A percentile compares a stretch with the other conserved stretches of the same genome.
phyloP scores from a whole-genome alignment of 768 basidiomycete species.

The Lactifluus piperatus region DNA sequence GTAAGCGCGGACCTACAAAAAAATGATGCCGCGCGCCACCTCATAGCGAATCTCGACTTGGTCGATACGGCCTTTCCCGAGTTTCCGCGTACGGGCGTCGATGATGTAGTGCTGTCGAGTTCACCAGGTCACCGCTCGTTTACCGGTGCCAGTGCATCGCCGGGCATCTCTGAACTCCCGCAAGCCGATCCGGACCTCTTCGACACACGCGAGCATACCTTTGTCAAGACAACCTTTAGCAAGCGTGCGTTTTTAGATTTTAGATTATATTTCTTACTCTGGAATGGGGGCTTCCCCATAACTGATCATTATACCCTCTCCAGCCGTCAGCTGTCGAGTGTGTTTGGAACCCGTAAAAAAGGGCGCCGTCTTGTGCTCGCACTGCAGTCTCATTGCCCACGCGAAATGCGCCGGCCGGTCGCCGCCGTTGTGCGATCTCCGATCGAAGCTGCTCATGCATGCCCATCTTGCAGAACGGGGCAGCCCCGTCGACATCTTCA shows the following conservation, averaged over 20 bases:
- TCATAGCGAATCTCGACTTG: constrained; percentile 34
- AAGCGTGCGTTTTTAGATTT: constrained; percentile 79
- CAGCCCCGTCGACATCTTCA: constrained; percentile 46
- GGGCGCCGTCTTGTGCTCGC: constrained; percentile 78
- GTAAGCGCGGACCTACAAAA: constrained; percentile 82
- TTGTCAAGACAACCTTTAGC: constrained; percentile 88
- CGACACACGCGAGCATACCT: constrained; percentile 64
- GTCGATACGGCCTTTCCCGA: constrained; percentile 31
- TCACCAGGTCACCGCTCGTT: constrained; percentile 16
- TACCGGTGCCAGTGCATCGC: not conserved
- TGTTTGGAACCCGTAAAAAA: constrained; percentile 77
- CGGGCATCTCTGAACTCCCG: constrained; percentile 19
- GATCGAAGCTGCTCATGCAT: constrained; percentile 68
- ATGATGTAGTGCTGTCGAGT: constrained; percentile 15
- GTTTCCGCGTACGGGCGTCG: constrained; percentile 4
- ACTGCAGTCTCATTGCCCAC: constrained; percentile 86
- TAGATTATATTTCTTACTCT: not conserved
- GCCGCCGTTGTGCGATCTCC: constrained; percentile 73
- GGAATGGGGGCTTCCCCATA: too few relatives aligned
- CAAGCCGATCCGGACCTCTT: constrained; percentile 31
- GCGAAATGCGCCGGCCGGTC: constrained; percentile 65
- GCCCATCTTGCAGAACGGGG: constrained; percentile 71
- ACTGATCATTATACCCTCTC: not conserved
- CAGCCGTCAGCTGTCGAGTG: constrained; percentile 83
- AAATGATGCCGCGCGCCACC: constrained; percentile 50